Evolutionary conservation across 108 stramenopile species (phyloP), one percentile per base, ranked within the genome.

Genomic region (Cyclostephanos tholiformis): DNA sequence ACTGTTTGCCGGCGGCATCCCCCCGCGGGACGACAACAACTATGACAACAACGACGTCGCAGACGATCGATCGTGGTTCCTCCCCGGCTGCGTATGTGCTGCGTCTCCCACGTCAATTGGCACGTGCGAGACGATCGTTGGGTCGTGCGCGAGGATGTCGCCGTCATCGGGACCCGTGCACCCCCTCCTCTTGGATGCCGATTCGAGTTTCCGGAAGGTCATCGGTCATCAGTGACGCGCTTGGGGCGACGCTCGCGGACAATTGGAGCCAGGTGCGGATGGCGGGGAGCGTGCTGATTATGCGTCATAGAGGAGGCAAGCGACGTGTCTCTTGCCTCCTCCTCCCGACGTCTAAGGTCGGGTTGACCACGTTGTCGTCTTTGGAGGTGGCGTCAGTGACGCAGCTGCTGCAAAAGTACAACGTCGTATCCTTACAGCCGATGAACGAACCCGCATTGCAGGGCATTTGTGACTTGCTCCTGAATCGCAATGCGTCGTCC

Each of bases 101-200:
- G 81, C 59, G 69, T 92, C 23, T 74, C 63, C 17, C 97, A 97
- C 71, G 91, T 97, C 68, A 97, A 97, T 86, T 87, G 97, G 30
- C 97, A 97, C 71, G 97, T 97, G n/a, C 83, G 97, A 89, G 43
- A 88, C 90, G 27, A 58, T 89, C 51, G 75, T 92, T 39, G 65
- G 76, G 14, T 84, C 89, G 10, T 83, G 82, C 50, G 35, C 39
- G 46, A 55, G 44, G 36, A n/a, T 29, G 72, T 43, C 49, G 65
- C 63, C 29, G 41, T 65, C 5, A 43, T 66, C 62, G 70, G n/a
- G n/a, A n/a, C n/a, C n/a, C n/a, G n/a, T n/a, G n/a, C n/a, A n/a
- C n/a, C n/a, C n/a, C n/a, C n/a, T n/a, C n/a, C n/a, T n/a, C n/a
- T n/a, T n/a, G n/a, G n/a, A n/a, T n/a, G n/a, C n/a, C n/a, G n/a